Conservation (phyloP, 1,139 yeast species). For the Hyphopichia buzzinii region DNA sequence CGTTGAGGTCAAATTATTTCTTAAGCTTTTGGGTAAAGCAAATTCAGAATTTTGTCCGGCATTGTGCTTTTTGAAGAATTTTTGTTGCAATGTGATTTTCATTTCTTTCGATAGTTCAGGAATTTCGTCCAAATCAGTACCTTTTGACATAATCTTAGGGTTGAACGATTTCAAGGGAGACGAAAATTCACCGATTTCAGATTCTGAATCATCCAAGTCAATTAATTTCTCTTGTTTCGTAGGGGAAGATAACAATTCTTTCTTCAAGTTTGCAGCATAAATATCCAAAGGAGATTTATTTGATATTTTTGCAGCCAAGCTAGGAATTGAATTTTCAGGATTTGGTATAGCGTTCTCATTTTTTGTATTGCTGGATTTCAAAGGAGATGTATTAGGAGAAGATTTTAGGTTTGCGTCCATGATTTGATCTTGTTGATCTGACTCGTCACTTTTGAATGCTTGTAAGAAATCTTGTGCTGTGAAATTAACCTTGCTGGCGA, state of each 20-base stretch:
- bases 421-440: conserved; percentile 21
- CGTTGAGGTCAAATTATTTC: conserved; percentile 3
- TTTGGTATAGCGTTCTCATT: conserved; percentile 6
- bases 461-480: conserved; percentile 32
- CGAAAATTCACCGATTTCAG: conserved; percentile 6
- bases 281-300: conserved; percentile 33
- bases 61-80: conserved; percentile 25
- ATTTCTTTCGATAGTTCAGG: conserved; percentile 40
- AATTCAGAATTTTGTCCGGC: conserved; percentile 3
- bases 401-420: conserved; percentile 11
- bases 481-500: conserved; percentile 26
- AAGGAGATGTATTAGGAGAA: conserved; percentile 40
- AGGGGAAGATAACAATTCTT: conserved; percentile 24
- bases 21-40: conserved; percentile 11
- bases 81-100: conserved; percentile 33
- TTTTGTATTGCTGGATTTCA: conserved; percentile 11
- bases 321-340: conserved; percentile 5
- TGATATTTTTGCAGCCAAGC: conserved; percentile 8
- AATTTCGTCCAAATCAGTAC: conserved; percentile 14
- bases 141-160: conserved; percentile 1
- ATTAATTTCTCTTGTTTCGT: conserved; percentile 15
- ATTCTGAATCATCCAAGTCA: conserved; percentile 26
- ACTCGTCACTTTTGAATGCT: conserved; percentile 33
- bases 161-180: conserved; percentile 2
- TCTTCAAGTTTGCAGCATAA: conserved; percentile 34